phyloP scores from a whole-genome alignment of 164 flowering plant species.

The Sedum album region DNA sequence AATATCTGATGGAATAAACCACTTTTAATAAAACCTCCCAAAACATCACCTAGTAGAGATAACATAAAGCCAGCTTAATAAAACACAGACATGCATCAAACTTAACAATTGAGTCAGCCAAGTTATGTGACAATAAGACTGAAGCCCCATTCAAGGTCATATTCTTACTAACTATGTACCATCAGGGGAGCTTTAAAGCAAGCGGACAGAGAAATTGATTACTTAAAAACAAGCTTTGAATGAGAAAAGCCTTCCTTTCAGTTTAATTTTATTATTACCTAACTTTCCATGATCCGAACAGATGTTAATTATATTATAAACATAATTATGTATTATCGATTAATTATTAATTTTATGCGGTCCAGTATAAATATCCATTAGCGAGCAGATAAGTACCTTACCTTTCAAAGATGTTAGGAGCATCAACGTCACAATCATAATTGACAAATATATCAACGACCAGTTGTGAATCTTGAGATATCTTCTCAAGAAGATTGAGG shows the following conservation, averaged over 20 bases:
- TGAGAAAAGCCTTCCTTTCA: not conserved
- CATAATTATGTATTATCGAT: not conserved
- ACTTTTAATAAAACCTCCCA: conserved; percentile 47
- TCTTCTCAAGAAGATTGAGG: conserved; percentile 91
- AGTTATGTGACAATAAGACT: not conserved
- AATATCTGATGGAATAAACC: conserved; percentile 83
- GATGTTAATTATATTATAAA: not conserved
- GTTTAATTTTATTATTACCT: no score
- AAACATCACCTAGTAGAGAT: conserved; percentile 8
- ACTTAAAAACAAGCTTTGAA: not conserved
- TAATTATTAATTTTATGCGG: no score
- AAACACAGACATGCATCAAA: not conserved
- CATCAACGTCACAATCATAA: conserved; percentile 97
- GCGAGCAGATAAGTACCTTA: not conserved
- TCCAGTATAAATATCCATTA: not conserved
- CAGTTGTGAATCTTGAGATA: conserved; percentile 85
- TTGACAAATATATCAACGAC: conserved; percentile 92
- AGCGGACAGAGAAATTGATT: not conserved
- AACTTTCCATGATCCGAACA: not conserved
- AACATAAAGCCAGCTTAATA: not conserved
- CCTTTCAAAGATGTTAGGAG: conserved; percentile 84
- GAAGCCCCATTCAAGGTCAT: not conserved
- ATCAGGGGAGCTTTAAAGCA: not conserved
- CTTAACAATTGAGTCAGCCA: not conserved
- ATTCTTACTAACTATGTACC: not conserved